A percentile compares a stretch with the other conserved stretches of the same genome.
Conservation (phyloP, 2,329 filamentous ascomycete genomes). For the Penicillium hesseltinei region DNA sequence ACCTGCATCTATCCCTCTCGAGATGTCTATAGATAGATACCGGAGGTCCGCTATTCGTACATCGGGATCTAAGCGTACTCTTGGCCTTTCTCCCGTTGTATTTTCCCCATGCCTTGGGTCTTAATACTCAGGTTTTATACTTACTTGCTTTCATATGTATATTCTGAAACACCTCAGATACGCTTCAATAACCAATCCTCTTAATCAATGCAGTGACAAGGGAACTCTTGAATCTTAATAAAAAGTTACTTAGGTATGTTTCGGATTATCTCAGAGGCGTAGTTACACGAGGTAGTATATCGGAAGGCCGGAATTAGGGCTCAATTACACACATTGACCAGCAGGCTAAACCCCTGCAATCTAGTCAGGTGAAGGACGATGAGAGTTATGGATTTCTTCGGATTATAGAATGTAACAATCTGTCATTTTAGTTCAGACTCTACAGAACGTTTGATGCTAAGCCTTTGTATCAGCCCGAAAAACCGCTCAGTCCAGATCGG, state of each 20-base stretch:
- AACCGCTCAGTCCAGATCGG: neutral
- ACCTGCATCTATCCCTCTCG: slow-evolving; percentile 1
- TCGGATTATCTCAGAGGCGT: neutral
- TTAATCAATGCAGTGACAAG: neutral
- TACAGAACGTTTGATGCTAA: slow-evolving; percentile 4
- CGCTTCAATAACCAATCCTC: neutral
- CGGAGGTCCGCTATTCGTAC: slow-evolving; percentile 8
- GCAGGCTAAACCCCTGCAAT: slow-evolving; percentile 1
- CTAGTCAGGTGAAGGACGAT: neutral
- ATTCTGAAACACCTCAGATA: neutral
- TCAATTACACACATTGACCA: neutral
- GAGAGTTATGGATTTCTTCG: neutral
- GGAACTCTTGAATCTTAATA: neutral
- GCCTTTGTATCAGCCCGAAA: neutral
- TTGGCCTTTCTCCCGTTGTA: neutral
- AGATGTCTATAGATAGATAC: slow-evolving; percentile 12
- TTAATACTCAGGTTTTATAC: neutral
- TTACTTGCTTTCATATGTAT: neutral
- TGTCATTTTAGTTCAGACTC: neutral
- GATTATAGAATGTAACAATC: slow-evolving; percentile 2
- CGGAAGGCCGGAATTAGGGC: slow-evolving; percentile 7
- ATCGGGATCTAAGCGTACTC: slow-evolving; percentile 4
- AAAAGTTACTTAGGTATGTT: neutral
- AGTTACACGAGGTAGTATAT: slow-evolving; percentile 7
- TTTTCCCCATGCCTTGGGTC: neutral